A percentile compares a stretch with the other conserved stretches of the same genome.
These are phyloP conservation scores for Dioscorea dumetorum DNA, from an alignment of 106 monocot genomes.

Conservation along the genomic window DNA sequence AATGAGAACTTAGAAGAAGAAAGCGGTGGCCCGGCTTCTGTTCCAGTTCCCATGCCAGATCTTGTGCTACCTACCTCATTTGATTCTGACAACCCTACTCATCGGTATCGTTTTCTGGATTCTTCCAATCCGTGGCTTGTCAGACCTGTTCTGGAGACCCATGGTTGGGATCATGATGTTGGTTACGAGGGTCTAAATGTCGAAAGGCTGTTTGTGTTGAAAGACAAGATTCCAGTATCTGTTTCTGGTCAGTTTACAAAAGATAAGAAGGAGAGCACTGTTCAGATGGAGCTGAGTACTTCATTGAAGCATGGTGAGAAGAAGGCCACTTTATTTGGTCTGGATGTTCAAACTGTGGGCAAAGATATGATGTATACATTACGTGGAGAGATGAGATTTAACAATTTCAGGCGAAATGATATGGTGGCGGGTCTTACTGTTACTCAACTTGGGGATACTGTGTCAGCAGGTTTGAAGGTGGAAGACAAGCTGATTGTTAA, in stretches of 20 bases:
- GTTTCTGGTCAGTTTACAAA: conserved; percentile 91
- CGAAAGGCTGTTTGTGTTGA: conserved; percentile 66
- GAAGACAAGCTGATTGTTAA: conserved; percentile 76
- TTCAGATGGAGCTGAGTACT: conserved; percentile 89
- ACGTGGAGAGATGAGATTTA: conserved; percentile 68
- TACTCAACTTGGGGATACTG: conserved; percentile 58
- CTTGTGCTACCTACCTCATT: conserved; percentile 78
- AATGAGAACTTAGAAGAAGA: conserved; percentile 56
- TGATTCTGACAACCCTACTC: conserved; percentile 88
- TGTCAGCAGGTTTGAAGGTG: conserved; percentile 71
- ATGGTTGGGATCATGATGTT: conserved; percentile 99
- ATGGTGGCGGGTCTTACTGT: conserved; percentile 61
- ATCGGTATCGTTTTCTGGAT: conserved; percentile 88
- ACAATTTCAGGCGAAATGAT: conserved; percentile 57
- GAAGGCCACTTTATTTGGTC: conserved; percentile 42
- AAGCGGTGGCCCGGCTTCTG: conserved; percentile 44
- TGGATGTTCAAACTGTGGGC: conserved; percentile 87
- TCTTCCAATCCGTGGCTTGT: conserved; percentile 76
- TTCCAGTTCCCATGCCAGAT: conserved; percentile 91
- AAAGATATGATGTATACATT: conserved; percentile 87
- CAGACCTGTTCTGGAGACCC: conserved; percentile 83
- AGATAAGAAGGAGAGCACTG: conserved; percentile 89
- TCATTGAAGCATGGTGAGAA: conserved; percentile 72
- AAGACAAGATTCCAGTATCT: conserved; percentile 73
- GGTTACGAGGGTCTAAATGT: conserved; percentile 94